Evolutionary conservation across 805 yeast species (phyloP).

Genomic region (Barnettozyma sucrosica): DNA sequence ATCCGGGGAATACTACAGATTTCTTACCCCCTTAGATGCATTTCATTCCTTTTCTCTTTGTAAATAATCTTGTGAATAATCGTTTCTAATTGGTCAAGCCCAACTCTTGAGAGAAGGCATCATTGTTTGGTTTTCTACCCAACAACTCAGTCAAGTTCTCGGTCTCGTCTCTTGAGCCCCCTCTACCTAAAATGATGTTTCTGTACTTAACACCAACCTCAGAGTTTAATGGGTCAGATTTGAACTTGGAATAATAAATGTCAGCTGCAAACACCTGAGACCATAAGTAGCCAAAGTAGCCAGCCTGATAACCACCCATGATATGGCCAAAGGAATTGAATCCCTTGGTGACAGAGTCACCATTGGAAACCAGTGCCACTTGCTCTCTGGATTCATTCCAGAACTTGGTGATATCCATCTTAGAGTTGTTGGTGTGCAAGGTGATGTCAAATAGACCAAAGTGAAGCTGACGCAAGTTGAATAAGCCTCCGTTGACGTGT

Average conservation of each 20-base stretch:
- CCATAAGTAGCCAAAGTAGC: constrained; percentile 84
- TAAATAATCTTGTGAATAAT: no score
- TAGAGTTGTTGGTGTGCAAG: constrained; percentile 47
- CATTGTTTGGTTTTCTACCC: constrained; percentile 71
- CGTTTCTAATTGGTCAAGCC: constrained; percentile 31
- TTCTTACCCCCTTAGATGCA: no score
- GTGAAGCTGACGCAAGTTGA: constrained; percentile 68
- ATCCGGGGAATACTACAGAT: no score
- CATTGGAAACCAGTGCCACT: constrained; percentile 52
- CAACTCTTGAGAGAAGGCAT: constrained; percentile 66
- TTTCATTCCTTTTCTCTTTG: no score
- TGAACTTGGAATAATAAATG: constrained; percentile 68
- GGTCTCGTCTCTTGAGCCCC: constrained; percentile 68
- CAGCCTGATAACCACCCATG: constrained; percentile 77
- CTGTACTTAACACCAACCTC: constrained; percentile 61
- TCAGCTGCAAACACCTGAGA: constrained; percentile 83
- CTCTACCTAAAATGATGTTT: constrained; percentile 60
- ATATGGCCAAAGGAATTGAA: constrained; percentile 74
- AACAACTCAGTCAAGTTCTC: constrained; percentile 59
- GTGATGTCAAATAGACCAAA: constrained; percentile 75
- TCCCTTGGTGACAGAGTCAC: constrained; percentile 53
- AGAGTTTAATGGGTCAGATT: constrained; percentile 59
- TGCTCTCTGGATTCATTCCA: constrained; percentile 69
- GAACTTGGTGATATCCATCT: constrained; percentile 41
- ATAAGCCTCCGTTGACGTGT: constrained; percentile 71